Conservation (phyloP, 179 eudicot species). For the Sideroxylon spinosum region DNA sequence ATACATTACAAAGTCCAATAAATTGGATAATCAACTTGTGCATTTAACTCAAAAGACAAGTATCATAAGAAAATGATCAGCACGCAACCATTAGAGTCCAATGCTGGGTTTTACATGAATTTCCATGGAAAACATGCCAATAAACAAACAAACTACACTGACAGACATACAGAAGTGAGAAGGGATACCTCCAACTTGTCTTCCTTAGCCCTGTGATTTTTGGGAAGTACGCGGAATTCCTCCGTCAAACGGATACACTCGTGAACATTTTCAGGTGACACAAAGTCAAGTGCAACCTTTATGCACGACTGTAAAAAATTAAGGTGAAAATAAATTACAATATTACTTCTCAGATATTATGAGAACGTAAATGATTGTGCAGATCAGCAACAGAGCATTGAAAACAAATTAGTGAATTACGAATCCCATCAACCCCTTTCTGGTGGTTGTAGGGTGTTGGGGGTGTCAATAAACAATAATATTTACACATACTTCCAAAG, state of each 20-base stretch:
- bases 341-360: too few species aligned
- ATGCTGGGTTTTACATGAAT: not conserved
- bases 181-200: constrained; percentile 66
- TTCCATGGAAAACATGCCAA: not conserved
- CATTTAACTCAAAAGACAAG: not conserved
- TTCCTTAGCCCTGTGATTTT: constrained; percentile 56
- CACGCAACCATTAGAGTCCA: not conserved
- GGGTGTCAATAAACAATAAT: too few species aligned
- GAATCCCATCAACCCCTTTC: too few species aligned
- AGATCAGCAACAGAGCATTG: not conserved
- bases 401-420: not conserved
- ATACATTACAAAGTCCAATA: not conserved
- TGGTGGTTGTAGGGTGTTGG: too few species aligned
- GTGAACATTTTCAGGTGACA: constrained; percentile 68
- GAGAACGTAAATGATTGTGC: too few species aligned
- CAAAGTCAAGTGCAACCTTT: constrained; percentile 74
- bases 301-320: constrained; percentile 53
- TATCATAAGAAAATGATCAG: not conserved
- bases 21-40: not conserved
- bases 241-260: constrained; percentile 67
- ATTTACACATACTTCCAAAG: too few species aligned
- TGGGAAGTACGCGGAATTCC: constrained; percentile 64
- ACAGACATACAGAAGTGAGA: not conserved
- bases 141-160: not conserved
- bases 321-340: not conserved